phyloP scores from a whole-genome alignment of 1,284 basidiomycete genomes.

The Porogramme epimiltina region DNA sequence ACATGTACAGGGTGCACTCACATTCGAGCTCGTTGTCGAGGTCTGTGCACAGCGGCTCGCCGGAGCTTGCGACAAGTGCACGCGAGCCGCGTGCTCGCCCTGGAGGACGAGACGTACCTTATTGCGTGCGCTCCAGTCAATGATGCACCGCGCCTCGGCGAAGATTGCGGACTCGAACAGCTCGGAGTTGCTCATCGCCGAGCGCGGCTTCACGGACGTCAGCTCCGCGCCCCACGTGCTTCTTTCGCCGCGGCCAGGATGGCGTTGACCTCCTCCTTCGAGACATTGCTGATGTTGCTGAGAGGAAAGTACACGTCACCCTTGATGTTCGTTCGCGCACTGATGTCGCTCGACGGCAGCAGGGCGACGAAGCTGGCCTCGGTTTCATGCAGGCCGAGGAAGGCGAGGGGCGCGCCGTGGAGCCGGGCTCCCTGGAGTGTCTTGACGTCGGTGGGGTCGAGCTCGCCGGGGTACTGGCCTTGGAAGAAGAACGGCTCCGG shows the following conservation, averaged over 20 bases:
- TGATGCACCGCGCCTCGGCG: slow-evolving; percentile 75
- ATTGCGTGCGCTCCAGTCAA: slow-evolving; percentile 90
- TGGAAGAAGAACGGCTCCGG: slow-evolving; percentile 66
- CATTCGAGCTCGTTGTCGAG: slow-evolving; percentile 96
- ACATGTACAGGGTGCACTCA: slow-evolving; percentile 34
- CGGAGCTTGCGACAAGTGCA: slow-evolving; percentile 72
- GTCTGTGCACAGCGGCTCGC: slow-evolving; percentile 79
- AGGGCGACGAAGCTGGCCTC: slow-evolving; percentile 43
- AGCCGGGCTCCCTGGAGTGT: slow-evolving; percentile 67
- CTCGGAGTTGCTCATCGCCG: slow-evolving; percentile 56
- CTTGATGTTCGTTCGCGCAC: slow-evolving; percentile 51
- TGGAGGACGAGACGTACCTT: slow-evolving; percentile 47
- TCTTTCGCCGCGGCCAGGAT: slow-evolving; percentile 44
- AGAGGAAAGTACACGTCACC: slow-evolving; percentile 82
- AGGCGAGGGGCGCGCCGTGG: slow-evolving; percentile 57
- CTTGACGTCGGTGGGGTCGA: slow-evolving; percentile 42
- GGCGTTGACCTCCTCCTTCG: slow-evolving; percentile 44
- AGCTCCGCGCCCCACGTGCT: slow-evolving; percentile 38
- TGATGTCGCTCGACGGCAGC: slow-evolving; percentile 65
- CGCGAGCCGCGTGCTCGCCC: neutral
- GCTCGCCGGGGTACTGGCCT: slow-evolving; percentile 52
- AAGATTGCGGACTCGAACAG: slow-evolving; percentile 71
- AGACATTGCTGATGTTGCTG: slow-evolving; percentile 65
- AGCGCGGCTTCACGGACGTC: slow-evolving; percentile 71
- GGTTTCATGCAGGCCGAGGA: slow-evolving; percentile 82